These are phyloP conservation scores for Naganishia vaughanmartiniae DNA, from an alignment of 768 basidiomycete species.

Conservation along the genomic window DNA sequence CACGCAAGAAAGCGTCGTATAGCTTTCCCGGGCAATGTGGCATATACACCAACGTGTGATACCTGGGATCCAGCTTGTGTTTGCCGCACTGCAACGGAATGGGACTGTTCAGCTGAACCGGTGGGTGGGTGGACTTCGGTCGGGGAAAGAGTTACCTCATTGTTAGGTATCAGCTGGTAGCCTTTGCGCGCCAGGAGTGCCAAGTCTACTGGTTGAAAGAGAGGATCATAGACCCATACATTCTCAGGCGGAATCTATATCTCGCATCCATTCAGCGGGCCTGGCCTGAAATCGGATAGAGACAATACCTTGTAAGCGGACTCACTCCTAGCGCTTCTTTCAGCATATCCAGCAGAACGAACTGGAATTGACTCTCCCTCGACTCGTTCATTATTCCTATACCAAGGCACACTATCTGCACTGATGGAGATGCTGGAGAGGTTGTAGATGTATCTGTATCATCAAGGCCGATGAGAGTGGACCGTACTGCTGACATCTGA, in stretches of 20 bases:
- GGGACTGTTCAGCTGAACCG: no score
- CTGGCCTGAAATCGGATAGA: background rate
- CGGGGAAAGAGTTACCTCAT: background rate
- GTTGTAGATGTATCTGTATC: background rate
- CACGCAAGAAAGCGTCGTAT: constrained; percentile 16
- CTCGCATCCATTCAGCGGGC: background rate
- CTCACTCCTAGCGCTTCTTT: background rate
- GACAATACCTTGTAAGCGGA: background rate
- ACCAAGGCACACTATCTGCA: constrained; percentile 20
- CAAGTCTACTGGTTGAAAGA: constrained; percentile 12
- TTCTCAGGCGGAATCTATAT: background rate
- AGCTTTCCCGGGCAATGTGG: constrained; percentile 21
- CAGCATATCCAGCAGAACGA: constrained; percentile 13
- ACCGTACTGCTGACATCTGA: constrained; percentile 5
- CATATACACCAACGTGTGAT: constrained; percentile 7
- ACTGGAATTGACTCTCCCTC: constrained; percentile 19
- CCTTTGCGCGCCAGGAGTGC: background rate
- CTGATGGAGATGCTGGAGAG: background rate
- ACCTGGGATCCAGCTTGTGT: constrained; percentile 6
- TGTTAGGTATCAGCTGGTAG: constrained; percentile 10
- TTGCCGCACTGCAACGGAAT: background rate
- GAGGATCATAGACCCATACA: constrained; percentile 14
- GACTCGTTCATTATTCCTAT: constrained; percentile 18
- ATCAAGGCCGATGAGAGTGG: background rate
- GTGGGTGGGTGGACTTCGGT: no score